Conservation (phyloP, 257 asterid species). For the Penstemon barbatus region DNA sequence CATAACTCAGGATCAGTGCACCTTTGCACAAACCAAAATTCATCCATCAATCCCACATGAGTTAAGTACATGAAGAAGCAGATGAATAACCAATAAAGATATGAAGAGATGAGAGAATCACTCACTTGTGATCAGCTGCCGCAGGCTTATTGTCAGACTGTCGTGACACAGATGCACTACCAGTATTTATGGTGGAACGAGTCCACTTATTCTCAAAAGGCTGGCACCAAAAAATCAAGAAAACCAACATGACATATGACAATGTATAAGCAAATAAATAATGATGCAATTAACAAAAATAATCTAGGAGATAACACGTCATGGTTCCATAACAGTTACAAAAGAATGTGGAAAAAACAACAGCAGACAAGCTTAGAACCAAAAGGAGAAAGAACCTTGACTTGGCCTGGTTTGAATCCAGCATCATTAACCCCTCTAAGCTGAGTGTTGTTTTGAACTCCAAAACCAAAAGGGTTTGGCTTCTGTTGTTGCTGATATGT, state of each 20-base stretch:
- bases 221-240: conserved; percentile 41
- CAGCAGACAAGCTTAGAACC: conserved; percentile 13
- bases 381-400: conserved; percentile 56
- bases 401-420: conserved; percentile 61
- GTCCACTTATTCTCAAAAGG: conserved; percentile 87
- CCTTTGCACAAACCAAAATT: conserved; percentile 47
- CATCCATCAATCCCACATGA: conserved; percentile 28
- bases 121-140: conserved; percentile 71
- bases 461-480: conserved; percentile 82
- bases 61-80: conserved; percentile 2
- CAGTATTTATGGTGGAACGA: conserved; percentile 53
- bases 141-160: conserved; percentile 62
- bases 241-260: conserved; percentile 18
- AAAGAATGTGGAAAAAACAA: conserved; percentile 13
- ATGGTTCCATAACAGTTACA: not conserved
- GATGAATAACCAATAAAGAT: conserved; percentile 10
- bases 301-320: conserved; percentile 1
- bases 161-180: conserved; percentile 46
- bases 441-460: conserved; percentile 57
- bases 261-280: conserved; percentile 6
- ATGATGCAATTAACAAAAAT: not conserved
- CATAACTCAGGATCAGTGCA: conserved; percentile 86
- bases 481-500: conserved; percentile 51
- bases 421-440: conserved; percentile 47
- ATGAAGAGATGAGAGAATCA: not conserved